A percentile compares a stretch with the other conserved stretches of the same genome.
Evolutionary conservation across 306 rosid species (phyloP).

Genomic region (Begonia loranthoides): DNA sequence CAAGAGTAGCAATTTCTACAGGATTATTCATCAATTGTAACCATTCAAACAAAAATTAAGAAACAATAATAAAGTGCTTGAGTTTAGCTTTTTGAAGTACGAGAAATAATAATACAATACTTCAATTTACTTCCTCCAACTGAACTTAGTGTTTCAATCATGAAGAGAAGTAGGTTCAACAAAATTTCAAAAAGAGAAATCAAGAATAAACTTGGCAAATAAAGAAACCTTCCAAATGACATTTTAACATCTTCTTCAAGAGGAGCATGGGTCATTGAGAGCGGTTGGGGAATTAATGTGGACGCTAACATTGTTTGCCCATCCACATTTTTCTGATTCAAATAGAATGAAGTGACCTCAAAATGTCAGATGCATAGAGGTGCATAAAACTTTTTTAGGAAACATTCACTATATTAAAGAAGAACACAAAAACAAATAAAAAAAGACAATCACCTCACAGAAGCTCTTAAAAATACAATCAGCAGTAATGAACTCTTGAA

Average conservation of each 20-base stretch:
- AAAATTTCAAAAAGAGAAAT: conserved; percentile 10
- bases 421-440: conserved; percentile 6
- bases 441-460: conserved; percentile 61
- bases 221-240: conserved; percentile 85
- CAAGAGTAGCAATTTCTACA: conserved; percentile 17
- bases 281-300: conserved; percentile 83
- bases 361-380: too few species aligned
- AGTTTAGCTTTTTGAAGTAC: conserved; percentile 1
- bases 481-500: conserved; percentile 76
- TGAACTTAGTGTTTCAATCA: too few species aligned
- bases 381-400: too few species aligned
- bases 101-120: too few species aligned
- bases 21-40: conserved; percentile 13
- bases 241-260: conserved; percentile 77
- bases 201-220: conserved; percentile 17
- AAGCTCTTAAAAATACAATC: conserved; percentile 76
- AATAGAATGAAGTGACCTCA: neutral
- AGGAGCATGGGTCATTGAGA: conserved; percentile 49
- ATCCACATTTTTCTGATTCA: conserved; percentile 59
- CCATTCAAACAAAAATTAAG: neutral
- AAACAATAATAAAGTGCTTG: conserved; percentile 5
- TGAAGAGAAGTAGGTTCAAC: neutral
- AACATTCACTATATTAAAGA: neutral
- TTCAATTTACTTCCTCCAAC: too few species aligned
- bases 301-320: conserved; percentile 91